Evolutionary conservation across 495 filamentous ascomycete species (phyloP).

Genomic region (Hyaloscypha variabilis): DNA sequence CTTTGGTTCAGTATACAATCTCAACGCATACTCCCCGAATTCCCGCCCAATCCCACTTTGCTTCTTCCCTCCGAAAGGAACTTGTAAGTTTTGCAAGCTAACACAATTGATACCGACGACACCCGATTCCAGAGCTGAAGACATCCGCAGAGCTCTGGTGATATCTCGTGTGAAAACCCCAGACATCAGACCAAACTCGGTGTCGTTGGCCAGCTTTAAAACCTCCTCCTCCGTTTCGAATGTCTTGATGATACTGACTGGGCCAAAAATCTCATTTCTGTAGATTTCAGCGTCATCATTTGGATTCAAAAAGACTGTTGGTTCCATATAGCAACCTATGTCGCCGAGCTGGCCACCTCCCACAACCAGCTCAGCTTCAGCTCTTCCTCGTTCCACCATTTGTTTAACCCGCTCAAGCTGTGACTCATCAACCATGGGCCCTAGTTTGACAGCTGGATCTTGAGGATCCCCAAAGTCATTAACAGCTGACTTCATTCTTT

Average conservation of each 20-base stretch:
- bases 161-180: slow-evolving; percentile 83
- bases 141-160: slow-evolving; percentile 72
- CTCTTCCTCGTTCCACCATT: slow-evolving; percentile 54
- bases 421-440: slow-evolving; percentile 48
- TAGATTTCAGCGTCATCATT: slow-evolving; percentile 39
- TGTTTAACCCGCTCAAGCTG: slow-evolving; percentile 55
- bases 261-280: slow-evolving; percentile 58
- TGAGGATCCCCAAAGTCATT: no score
- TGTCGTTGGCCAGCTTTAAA: slow-evolving; percentile 75
- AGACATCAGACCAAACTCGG: slow-evolving; percentile 75
- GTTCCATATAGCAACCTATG: slow-evolving; percentile 54
- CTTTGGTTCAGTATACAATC: slow-evolving; percentile 7
- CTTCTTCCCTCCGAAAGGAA: slow-evolving; percentile 20
- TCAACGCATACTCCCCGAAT: slow-evolving; percentile 15
- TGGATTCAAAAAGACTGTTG: slow-evolving; percentile 38
- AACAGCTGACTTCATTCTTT: slow-evolving; percentile 34
- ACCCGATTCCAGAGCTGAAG: slow-evolving; percentile 74
- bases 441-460: slow-evolving; percentile 46
- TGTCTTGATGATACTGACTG: slow-evolving; percentile 48
- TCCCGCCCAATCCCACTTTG: slow-evolving; percentile 18
- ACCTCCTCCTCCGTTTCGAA: slow-evolving; percentile 68
- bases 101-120: slow-evolving; percentile 80
- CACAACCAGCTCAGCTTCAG: slow-evolving; percentile 43
- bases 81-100: neutral
- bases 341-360: slow-evolving; percentile 17